Base-by-base conservation (phyloP, 2,329 filamentous ascomycete genomes). In the Clathrospora elynae region DNA sequence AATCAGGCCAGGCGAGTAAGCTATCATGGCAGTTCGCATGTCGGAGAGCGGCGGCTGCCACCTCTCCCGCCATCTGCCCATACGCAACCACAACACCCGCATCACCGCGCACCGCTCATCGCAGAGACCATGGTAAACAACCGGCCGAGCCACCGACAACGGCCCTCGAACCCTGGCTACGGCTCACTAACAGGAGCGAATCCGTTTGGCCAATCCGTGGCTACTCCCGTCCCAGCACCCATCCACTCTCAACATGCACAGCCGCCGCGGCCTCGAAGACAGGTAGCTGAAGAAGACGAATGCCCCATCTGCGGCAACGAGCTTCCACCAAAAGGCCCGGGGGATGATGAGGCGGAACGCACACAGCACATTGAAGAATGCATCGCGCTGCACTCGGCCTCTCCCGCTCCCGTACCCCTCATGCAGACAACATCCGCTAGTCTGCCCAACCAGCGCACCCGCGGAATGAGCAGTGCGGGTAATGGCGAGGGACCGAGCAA, bases 291-390 rank as follows among this genome's bases (percentile, higher is more conserved):
- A 64, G 87, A 90, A 61, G 87, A 91, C 62, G 85, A 89, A 58
- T 92, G 88, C 49, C 87, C 87, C 0, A 80, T 91, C 30, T 92
- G 88, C 57, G 86, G 88, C 59, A 71, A 75, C 24, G 86, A 90
- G 68, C 75, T 90, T 3, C 86, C 87, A 0, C 78, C 81, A 2
- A 68, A 65, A 39, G 66, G 59, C 4, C 57, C 61, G 1, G 51
- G 66, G 16, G 67, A 66, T 6, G 72, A 72, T 11, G 72, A 75
- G 14, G 48, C 55, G 1, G 61, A 64, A 3, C 67, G 76, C 17
- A 73, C 74, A 47, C 60, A 63, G 10, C 77, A 79, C 44, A 71
- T 79, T 11, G 61, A 70, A 38, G 62, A 67, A 9, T 76, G 73
- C 39, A 72, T 75, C 34, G 55, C 57, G 1, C 39, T 62, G 2